phyloP scores from a whole-genome alignment of 441 rosid genomes.

The Capsella rubella region DNA sequence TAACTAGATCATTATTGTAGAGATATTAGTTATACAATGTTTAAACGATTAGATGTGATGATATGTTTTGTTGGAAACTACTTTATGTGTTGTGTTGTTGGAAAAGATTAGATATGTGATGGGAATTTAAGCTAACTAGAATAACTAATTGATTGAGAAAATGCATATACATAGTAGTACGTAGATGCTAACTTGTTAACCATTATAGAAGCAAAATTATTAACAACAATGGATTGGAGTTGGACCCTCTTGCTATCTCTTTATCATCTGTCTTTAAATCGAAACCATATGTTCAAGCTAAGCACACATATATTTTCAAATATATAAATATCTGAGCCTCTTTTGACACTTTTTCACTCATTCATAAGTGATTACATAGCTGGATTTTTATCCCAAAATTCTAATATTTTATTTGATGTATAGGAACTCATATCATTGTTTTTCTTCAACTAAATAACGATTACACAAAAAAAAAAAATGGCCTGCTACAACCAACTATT shows the following conservation, averaged over 20 bases:
- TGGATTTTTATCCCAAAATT: slow-evolving; percentile 32
- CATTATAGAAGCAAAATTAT: slow-evolving; percentile 42
- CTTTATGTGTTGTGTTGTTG: slow-evolving; percentile 12
- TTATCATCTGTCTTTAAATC: slow-evolving; percentile 54
- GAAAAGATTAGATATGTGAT: slow-evolving; percentile 22
- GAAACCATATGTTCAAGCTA: slow-evolving; percentile 56
- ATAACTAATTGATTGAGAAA: slow-evolving; percentile 7
- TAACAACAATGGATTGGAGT: slow-evolving; percentile 43
- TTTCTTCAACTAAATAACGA: not conserved
- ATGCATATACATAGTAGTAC: slow-evolving; percentile 1
- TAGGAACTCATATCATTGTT: not conserved
- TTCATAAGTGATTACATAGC: slow-evolving; percentile 39
- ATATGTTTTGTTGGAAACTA: not conserved
- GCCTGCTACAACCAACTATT: not conserved
- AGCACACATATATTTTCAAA: slow-evolving; percentile 16
- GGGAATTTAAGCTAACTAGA: slow-evolving; percentile 15
- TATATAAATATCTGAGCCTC: slow-evolving; percentile 31
- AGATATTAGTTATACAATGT: not conserved
- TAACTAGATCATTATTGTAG: not conserved
- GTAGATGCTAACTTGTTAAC: slow-evolving; percentile 39
- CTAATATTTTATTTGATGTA: slow-evolving; percentile 2
- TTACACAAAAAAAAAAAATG: not conserved
- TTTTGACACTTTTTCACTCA: slow-evolving; percentile 25
- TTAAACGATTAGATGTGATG: not conserved
- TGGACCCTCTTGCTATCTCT: slow-evolving; percentile 47